Evolutionary conservation across 306 rosid species (phyloP).

Genomic region (Trifolium dubium): DNA sequence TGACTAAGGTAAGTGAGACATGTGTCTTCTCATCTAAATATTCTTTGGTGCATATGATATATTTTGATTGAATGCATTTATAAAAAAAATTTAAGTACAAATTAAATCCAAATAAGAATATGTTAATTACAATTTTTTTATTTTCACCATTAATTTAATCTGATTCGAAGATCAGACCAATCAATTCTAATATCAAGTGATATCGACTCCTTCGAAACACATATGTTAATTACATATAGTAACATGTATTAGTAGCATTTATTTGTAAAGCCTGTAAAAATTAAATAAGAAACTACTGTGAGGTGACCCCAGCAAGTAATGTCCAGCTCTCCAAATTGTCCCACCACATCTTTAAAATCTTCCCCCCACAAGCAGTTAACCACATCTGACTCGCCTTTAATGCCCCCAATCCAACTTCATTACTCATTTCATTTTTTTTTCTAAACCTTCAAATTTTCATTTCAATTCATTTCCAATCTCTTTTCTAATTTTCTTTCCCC

Average conservation of each 20-base stretch:
- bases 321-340: slow-evolving; percentile 39
- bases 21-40: no score
- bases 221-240: no score
- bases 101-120: no score
- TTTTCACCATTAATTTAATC: no score
- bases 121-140: no score
- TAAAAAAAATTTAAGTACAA: no score
- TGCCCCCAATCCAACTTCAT: slow-evolving; percentile 34
- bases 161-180: no score
- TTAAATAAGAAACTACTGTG: neutral
- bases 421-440: slow-evolving; percentile 19
- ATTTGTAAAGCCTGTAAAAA: slow-evolving; percentile 20
- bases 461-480: neutral
- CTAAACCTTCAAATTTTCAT: slow-evolving; percentile 34
- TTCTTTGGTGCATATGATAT: no score
- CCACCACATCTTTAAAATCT: slow-evolving; percentile 51
- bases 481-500: neutral
- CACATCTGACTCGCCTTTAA: slow-evolving; percentile 61
- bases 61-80: no score
- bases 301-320: slow-evolving; percentile 36
- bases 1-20: no score
- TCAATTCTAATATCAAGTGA: no score
- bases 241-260: neutral
- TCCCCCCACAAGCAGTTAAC: slow-evolving; percentile 26
- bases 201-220: no score